Base-by-base conservation (phyloP, 2,329 filamentous ascomycete genomes). In the Neophaeococcomyces mojaviensis region DNA sequence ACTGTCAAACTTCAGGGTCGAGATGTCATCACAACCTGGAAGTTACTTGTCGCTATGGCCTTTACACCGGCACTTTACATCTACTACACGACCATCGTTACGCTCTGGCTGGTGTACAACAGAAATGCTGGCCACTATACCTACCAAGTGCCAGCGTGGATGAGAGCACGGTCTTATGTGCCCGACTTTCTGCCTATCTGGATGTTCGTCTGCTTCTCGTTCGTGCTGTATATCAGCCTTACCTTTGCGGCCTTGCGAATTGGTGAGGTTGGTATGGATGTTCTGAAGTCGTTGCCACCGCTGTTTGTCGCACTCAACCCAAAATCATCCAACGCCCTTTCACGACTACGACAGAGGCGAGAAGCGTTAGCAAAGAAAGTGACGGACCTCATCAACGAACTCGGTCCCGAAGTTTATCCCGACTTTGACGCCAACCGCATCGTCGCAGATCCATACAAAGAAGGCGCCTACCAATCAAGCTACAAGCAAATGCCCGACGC, bases 191-290 rank as follows among this genome's bases (percentile, higher is more conserved):
- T 95, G 26, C 86, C 89, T 1, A 76, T 89, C 47, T 94, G 84
- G 79, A 63, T 80, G 18, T 77, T 94, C 9, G 81, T 89, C 52
- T 63, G 87, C 8, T 77, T 80, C 32, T 85, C 88, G 40, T 82
- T 86, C 69, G 73, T 87, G 39, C 70, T 94, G 54, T 95, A 95
- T 72, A 85, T 89, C 4, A 77, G 81, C 19, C 84, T 96, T 57
- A 96, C 89, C 0, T 96, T 94, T 64, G 89, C 88, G 3, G 88
- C 92, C 5, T 80, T 98, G 43, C 84, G 92, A 9, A 94, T 97
- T 55, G 92, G 92, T 38, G 92, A 98, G 68, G 84, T 94, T n/a
- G 92, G 90, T 43, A 96, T 98, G 88, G 92, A 98, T 61, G 96
- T 98, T 46, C 72, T 92, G 69, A 98, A 97, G 68, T 97, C 90